Percentiles rank a stretch among this genome's conserved stretches.
phyloP scores from a whole-genome alignment of 1,284 basidiomycete species.

The Melanopsichium pennsylvanicum region DNA sequence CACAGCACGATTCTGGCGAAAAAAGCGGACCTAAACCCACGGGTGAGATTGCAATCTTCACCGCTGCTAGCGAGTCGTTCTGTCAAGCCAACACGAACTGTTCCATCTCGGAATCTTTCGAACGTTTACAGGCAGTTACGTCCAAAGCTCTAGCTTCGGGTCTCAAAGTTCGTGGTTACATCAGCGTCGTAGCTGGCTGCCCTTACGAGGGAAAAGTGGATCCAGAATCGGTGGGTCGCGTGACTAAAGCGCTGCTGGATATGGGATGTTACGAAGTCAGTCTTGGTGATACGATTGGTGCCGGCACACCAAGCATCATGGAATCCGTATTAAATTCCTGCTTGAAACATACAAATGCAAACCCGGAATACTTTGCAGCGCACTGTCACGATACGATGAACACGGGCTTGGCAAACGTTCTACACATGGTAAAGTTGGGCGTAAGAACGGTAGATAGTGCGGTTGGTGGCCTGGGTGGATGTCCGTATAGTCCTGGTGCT shows the following conservation, averaged over 20 bases:
- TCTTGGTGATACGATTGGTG: constrained; percentile 89
- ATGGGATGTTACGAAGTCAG: constrained; percentile 96
- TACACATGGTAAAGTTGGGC: constrained; percentile 67
- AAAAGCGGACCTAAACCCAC: constrained; percentile 66
- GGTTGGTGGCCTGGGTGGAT: constrained; percentile 88
- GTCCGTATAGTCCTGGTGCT: constrained; percentile 89
- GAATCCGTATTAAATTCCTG: constrained; percentile 76
- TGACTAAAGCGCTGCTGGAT: constrained; percentile 76
- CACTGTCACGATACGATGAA: constrained; percentile 93
- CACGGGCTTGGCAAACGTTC: constrained; percentile 72
- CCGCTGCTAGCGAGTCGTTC: constrained; percentile 84
- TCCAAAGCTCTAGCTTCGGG: constrained; percentile 72
- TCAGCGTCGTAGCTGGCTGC: constrained; percentile 76
- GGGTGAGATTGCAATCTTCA: constrained; percentile 88
- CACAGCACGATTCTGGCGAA: not conserved
- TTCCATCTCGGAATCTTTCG: constrained; percentile 77
- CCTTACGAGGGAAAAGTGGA: constrained; percentile 85
- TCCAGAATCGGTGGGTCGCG: constrained; percentile 74
- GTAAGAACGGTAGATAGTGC: constrained; percentile 71
- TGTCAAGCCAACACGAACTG: constrained; percentile 85
- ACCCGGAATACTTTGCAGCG: constrained; percentile 20
- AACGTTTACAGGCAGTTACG: constrained; percentile 74
- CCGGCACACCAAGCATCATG: constrained; percentile 78
- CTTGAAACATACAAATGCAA: constrained; percentile 63
- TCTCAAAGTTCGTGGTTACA: constrained; percentile 83